phyloP scores from a whole-genome alignment of 768 basidiomycete genomes.

The Lactarius tabidus region DNA sequence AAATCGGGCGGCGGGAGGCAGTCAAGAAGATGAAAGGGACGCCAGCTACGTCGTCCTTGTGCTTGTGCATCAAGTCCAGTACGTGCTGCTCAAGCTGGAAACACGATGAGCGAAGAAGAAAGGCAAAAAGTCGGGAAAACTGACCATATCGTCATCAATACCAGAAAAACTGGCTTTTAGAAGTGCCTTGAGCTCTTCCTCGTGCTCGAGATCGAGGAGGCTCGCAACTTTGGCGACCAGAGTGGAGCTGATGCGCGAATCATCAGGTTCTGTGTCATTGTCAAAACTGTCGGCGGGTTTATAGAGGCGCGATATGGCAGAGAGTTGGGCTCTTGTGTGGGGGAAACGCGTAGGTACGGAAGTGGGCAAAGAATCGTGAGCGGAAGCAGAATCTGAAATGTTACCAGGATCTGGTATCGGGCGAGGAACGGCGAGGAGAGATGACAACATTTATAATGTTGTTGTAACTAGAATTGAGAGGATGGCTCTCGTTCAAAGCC shows the following conservation, averaged over 20 bases:
- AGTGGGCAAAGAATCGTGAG: constrained; percentile 9
- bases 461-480: constrained; percentile 25
- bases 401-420: constrained; percentile 21
- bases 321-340: constrained; percentile 79
- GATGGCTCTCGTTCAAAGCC: constrained; percentile 27
- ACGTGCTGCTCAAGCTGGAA: constrained; percentile 80
- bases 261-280: constrained; percentile 50
- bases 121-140: constrained; percentile 27
- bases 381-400: constrained; percentile 22
- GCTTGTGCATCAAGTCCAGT: constrained; percentile 93
- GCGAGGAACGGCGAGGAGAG: constrained; percentile 24
- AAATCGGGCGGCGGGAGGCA: constrained; percentile 71
- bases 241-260: constrained; percentile 52
- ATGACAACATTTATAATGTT: constrained; percentile 25
- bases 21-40: constrained; percentile 82
- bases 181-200: constrained; percentile 77
- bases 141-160: constrained; percentile 64
- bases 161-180: constrained; percentile 61
- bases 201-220: constrained; percentile 75
- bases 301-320: constrained; percentile 68
- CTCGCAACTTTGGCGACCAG: constrained; percentile 69
- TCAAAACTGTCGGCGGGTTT: constrained; percentile 58
- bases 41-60: constrained; percentile 78
- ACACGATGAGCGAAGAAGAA: constrained; percentile 16
- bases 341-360: constrained; percentile 51